Evolutionary conservation across 192 early-diverging fungal species (phyloP).

Genomic region (Podila minutissima): DNA sequence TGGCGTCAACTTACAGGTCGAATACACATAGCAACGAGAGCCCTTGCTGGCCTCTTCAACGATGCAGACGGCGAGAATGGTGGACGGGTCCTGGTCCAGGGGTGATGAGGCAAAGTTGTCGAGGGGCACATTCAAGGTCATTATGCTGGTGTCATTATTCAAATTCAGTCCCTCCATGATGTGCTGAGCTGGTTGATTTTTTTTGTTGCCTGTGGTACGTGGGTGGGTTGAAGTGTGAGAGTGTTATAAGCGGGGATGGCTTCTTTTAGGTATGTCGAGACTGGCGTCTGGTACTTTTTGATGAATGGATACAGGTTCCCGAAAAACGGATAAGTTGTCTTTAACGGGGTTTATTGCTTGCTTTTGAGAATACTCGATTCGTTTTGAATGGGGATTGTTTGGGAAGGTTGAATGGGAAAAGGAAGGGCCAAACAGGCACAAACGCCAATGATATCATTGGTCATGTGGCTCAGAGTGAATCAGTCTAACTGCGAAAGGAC

Average conservation of each 20-base stretch:
- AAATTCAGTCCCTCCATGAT: slow-evolving; percentile 50
- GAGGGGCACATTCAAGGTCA: slow-evolving; percentile 34
- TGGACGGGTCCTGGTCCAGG: neutral
- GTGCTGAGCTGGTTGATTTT: slow-evolving; percentile 1
- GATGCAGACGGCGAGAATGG: slow-evolving; percentile 35
- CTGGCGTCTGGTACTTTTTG: too few species aligned
- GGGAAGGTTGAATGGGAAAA: too few species aligned
- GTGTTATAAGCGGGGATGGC: neutral
- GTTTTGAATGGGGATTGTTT: too few species aligned
- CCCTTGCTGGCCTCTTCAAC: slow-evolving; percentile 32
- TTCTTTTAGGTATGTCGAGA: too few species aligned
- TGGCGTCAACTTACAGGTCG: slow-evolving; percentile 39
- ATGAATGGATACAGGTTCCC: too few species aligned
- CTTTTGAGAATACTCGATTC: too few species aligned
- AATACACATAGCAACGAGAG: slow-evolving; percentile 35
- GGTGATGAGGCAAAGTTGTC: slow-evolving; percentile 38
- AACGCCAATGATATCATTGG: too few species aligned
- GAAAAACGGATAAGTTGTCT: too few species aligned
- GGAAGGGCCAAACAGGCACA: too few species aligned
- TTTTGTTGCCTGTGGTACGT: neutral
- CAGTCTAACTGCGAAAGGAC: too few species aligned
- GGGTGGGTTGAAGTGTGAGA: neutral
- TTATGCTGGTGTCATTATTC: slow-evolving; percentile 27
- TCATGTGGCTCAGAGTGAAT: too few species aligned
- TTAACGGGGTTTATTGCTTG: too few species aligned